Evolutionary conservation across 2,329 filamentous ascomycete genomes (phyloP).

Genomic region (Lachnellula subtilissima): DNA sequence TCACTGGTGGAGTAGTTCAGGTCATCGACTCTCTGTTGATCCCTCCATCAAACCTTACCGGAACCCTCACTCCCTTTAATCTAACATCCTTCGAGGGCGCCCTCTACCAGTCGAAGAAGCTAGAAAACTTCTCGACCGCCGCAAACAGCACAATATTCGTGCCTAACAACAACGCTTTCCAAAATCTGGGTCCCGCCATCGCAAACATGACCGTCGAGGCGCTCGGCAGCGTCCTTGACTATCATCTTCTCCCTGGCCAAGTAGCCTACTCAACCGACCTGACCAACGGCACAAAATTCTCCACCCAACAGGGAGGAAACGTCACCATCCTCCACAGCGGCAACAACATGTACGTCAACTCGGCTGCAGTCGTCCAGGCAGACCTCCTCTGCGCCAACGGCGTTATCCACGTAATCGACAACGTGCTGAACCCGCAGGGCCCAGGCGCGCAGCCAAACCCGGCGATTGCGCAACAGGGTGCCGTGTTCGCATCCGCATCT

Average conservation of each 20-base stretch:
- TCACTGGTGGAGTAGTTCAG: slow-evolving; percentile 47
- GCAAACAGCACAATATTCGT: slow-evolving; percentile 48
- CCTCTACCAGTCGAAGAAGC: slow-evolving; percentile 28
- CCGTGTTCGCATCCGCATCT: slow-evolving; percentile 32
- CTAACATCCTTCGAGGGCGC: slow-evolving; percentile 36
- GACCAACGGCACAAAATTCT: slow-evolving; percentile 27
- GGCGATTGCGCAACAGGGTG: slow-evolving; percentile 31
- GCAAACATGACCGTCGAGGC: slow-evolving; percentile 26
- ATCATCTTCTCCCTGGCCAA: slow-evolving; percentile 31
- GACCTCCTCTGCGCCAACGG: slow-evolving; percentile 33
- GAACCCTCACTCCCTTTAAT: slow-evolving; percentile 35
- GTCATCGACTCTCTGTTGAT: slow-evolving; percentile 48
- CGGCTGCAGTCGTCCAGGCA: slow-evolving; percentile 33
- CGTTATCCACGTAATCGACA: slow-evolving; percentile 34
- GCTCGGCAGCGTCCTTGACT: slow-evolving; percentile 31
- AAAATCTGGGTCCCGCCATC: slow-evolving; percentile 33
- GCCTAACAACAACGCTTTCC: slow-evolving; percentile 33
- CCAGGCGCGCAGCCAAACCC: slow-evolving; percentile 35
- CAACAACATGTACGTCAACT: slow-evolving; percentile 37
- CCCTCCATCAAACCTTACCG: slow-evolving; percentile 39
- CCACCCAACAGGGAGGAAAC: slow-evolving; percentile 28
- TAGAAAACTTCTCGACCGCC: slow-evolving; percentile 34
- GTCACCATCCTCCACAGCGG: slow-evolving; percentile 34
- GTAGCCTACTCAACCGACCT: slow-evolving; percentile 32
- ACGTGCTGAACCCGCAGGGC: slow-evolving; percentile 42